These are phyloP conservation scores for Pseudozyma flocculosa DNA, from an alignment of 1,284 basidiomycete genomes.

Conservation along the genomic window DNA sequence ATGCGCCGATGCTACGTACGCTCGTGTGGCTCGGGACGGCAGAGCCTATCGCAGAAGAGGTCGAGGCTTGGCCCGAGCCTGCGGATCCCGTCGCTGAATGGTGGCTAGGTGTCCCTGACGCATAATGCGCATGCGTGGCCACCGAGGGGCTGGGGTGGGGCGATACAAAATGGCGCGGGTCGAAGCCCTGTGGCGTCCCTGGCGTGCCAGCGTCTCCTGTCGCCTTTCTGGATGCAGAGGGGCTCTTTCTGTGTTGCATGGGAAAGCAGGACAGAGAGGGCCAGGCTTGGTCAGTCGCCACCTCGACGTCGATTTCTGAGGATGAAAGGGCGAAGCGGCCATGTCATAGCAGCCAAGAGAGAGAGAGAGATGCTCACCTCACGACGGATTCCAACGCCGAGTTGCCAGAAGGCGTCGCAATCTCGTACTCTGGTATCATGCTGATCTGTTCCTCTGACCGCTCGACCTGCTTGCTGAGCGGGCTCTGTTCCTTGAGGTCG, in stretches of 20 bases:
- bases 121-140: conserved; percentile 35
- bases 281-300: no score
- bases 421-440: conserved; percentile 17
- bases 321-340: no score
- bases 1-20: conserved; percentile 4
- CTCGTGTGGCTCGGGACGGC: neutral
- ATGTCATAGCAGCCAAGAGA: no score
- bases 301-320: no score
- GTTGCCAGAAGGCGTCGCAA: conserved; percentile 9
- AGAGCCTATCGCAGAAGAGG: neutral
- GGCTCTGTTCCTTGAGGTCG: neutral
- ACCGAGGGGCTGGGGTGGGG: conserved; percentile 38
- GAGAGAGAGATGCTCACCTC: no score
- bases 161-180: conserved; percentile 34
- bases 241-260: neutral
- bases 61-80: neutral
- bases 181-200: conserved; percentile 11
- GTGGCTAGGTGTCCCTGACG: conserved; percentile 30
- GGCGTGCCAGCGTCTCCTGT: neutral
- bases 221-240: neutral
- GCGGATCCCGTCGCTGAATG: conserved; percentile 9
- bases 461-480: neutral
- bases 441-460: neutral
- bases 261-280: neutral
- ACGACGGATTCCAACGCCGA: conserved; percentile 18